A percentile compares a stretch with the other conserved stretches of the same genome.
Conservation (phyloP, 2,329 filamentous ascomycete species). For the Ramichloridium luteum region DNA sequence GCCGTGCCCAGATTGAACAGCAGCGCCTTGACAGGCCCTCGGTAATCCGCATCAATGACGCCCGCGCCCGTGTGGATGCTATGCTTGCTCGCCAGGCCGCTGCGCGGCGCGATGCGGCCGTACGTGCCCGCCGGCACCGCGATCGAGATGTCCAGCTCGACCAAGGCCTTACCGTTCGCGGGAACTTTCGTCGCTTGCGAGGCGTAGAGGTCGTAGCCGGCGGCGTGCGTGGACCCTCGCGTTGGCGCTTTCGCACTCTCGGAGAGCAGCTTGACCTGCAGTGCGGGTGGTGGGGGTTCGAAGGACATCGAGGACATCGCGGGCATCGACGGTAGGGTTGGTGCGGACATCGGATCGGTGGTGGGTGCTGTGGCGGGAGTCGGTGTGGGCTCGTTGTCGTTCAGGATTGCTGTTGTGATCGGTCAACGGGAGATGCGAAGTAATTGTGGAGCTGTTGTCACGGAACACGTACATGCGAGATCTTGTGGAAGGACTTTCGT, state of each 20-base stretch:
- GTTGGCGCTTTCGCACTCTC: constrained; percentile 70
- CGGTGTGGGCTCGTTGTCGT: constrained; percentile 24
- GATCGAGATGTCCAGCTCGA: constrained; percentile 85
- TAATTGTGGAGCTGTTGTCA: no score
- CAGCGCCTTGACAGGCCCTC: constrained; percentile 84
- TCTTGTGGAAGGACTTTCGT: constrained; percentile 45
- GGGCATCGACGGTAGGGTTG: constrained; percentile 9
- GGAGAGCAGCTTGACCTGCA: constrained; percentile 81
- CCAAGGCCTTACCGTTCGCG: constrained; percentile 68
- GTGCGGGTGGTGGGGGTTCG: constrained; percentile 40
- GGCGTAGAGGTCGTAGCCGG: constrained; percentile 84
- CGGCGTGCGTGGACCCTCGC: constrained; percentile 76
- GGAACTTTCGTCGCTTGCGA: constrained; percentile 64
- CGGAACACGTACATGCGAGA: constrained; percentile 22
- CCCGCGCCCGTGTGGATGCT: constrained; percentile 94
- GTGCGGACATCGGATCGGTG: constrained; percentile 14
- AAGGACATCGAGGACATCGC: constrained; percentile 21
- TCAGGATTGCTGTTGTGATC: constrained; percentile 28
- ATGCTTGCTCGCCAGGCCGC: constrained; percentile 49
- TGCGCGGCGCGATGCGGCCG: constrained; percentile 40
- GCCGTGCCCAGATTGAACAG: constrained; percentile 82
- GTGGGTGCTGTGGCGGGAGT: constrained; percentile 18
- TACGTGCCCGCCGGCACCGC: constrained; percentile 85
- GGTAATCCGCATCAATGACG: constrained; percentile 95
- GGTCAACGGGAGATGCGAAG: no score